Percentiles rank a stretch among this genome's conserved stretches.
Conservation (phyloP, 1,139 yeast genomes). For the Kodamaea sp. region DNA sequence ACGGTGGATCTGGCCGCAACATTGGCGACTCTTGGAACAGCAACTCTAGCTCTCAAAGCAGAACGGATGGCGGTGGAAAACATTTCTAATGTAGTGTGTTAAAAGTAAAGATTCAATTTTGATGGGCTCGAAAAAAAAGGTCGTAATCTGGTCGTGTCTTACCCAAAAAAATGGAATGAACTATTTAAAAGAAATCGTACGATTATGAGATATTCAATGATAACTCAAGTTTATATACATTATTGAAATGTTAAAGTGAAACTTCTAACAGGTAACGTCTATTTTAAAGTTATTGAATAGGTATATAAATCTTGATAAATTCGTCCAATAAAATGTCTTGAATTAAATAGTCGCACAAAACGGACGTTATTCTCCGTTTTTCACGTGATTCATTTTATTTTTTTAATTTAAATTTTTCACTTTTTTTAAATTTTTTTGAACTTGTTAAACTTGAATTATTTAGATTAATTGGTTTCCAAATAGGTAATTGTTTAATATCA, state of each 20-base stretch:
- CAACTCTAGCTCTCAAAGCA: constrained; percentile 45
- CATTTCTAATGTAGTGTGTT: constrained; percentile 23
- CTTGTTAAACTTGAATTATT: constrained; percentile 11
- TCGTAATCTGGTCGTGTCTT: neutral
- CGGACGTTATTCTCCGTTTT: neutral
- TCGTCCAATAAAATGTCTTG: constrained; percentile 4
- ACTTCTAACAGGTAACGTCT: too few relatives aligned
- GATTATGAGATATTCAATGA: too few relatives aligned
- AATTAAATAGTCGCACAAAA: neutral
- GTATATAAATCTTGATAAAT: neutral
- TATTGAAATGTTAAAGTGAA: too few relatives aligned
- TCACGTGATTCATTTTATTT: neutral
- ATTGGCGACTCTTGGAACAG: constrained; percentile 26
- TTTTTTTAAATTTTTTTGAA: constrained; percentile 14
- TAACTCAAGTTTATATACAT: too few relatives aligned
- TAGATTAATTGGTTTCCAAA: constrained; percentile 28
- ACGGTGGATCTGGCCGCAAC: constrained; percentile 21
- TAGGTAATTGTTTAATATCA: constrained; percentile 26
- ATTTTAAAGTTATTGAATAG: too few relatives aligned
- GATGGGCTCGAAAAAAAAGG: too few relatives aligned
- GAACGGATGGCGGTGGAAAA: constrained; percentile 52
- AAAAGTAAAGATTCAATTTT: too few relatives aligned
- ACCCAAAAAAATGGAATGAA: too few relatives aligned
- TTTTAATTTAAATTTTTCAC: constrained; percentile 1
- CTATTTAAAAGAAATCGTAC: too few relatives aligned